These are phyloP conservation scores for Kodamaea lidongshanica DNA, from an alignment of 805 yeast genomes.

Conservation along the genomic window DNA sequence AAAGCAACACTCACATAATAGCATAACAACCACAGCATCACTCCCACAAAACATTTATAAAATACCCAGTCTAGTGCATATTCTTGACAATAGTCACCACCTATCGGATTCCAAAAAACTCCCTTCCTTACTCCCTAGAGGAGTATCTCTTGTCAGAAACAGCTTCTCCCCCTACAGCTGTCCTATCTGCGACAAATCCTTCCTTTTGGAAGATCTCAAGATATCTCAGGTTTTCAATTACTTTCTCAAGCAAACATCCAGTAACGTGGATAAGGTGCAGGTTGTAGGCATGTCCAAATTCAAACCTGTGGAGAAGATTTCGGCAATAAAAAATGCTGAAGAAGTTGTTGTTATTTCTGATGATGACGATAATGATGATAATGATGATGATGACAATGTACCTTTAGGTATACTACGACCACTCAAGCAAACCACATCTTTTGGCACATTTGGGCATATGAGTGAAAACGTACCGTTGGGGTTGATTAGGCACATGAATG, in stretches of 20 bases:
- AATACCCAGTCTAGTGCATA: too few relatives aligned
- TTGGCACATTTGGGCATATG: slow-evolving; percentile 4
- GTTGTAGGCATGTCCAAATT: slow-evolving; percentile 29
- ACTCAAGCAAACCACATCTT: slow-evolving; percentile 1
- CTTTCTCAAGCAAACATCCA: slow-evolving; percentile 36
- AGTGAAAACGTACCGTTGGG: too few relatives aligned
- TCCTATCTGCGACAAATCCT: slow-evolving; percentile 34
- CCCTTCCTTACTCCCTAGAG: background rate
- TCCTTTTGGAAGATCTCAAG: slow-evolving; percentile 27
- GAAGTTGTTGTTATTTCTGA: slow-evolving; percentile 29
- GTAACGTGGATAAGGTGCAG: slow-evolving; percentile 29
- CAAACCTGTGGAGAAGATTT: slow-evolving; percentile 25
- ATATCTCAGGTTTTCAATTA: slow-evolving; percentile 37
- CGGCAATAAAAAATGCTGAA: slow-evolving; percentile 8
- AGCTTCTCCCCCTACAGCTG: slow-evolving; percentile 23
- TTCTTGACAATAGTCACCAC: too few relatives aligned
- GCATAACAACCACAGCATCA: too few relatives aligned
- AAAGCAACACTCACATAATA: too few relatives aligned
- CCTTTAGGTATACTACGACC: too few relatives aligned
- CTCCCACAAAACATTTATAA: too few relatives aligned
- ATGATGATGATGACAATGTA: background rate
- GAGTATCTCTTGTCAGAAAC: background rate
- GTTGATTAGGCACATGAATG: too few relatives aligned
- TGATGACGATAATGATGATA: slow-evolving; percentile 15
- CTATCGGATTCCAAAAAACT: background rate